phyloP scores from a whole-genome alignment of 148 eudicot species.

The Fagopyrum tataricum region DNA sequence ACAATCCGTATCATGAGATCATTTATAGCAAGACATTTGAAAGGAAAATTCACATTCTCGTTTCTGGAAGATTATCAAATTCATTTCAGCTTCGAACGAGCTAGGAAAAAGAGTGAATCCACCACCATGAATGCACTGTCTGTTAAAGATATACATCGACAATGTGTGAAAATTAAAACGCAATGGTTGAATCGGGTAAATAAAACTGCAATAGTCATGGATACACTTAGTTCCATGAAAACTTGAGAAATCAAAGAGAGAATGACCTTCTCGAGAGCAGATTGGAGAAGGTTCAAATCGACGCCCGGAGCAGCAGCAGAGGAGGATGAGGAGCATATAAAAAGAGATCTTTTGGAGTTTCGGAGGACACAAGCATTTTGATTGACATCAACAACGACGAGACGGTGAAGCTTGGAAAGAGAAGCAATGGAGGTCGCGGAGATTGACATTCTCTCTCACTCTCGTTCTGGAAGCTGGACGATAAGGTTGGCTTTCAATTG shows the following conservation, averaged over 20 bases:
- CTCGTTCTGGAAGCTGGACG: neutral
- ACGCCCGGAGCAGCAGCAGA: conserved; percentile 59
- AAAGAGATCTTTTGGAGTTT: conserved; percentile 21
- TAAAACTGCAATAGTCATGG: neutral
- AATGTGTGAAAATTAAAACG: neutral
- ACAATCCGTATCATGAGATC: too few relatives aligned
- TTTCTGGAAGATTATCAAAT: neutral
- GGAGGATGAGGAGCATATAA: conserved; percentile 37
- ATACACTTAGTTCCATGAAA: conserved; percentile 8
- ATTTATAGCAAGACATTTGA: neutral
- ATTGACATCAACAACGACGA: conserved; percentile 10
- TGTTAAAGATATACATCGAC: neutral
- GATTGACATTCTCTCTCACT: conserved; percentile 18
- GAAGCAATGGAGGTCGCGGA: conserved; percentile 16
- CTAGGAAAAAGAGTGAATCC: neutral
- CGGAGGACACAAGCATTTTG: conserved; percentile 8
- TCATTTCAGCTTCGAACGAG: conserved; percentile 1
- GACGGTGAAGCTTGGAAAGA: conserved; percentile 17
- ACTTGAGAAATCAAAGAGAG: conserved; percentile 4
- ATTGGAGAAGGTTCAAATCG: conserved; percentile 53
- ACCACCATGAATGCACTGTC: neutral
- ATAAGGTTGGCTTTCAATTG: conserved; percentile 11
- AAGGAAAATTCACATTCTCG: neutral
- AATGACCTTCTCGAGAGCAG: conserved; percentile 63
- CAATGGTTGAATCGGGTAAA: neutral